phyloP scores from a whole-genome alignment of 192 early-diverging fungal genomes.

The Dispira simplex region DNA sequence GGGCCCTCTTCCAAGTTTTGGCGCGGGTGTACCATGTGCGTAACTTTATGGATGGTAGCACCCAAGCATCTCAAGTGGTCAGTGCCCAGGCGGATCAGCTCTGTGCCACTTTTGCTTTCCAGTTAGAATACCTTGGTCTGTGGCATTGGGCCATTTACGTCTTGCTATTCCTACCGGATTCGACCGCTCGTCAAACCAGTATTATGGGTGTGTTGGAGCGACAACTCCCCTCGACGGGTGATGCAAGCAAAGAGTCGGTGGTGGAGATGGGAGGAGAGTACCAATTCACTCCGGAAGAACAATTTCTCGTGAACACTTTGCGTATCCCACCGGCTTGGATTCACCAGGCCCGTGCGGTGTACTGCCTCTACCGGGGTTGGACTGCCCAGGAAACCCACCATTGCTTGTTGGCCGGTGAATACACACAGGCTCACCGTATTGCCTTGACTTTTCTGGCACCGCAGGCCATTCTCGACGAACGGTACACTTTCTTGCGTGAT shows the following conservation, averaged over 20 bases:
- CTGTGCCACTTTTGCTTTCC: conserved; percentile 39
- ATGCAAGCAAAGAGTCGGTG: too few species aligned
- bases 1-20: conserved; percentile 44
- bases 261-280: conserved; percentile 2
- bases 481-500: background rate
- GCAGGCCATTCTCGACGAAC: conserved; percentile 21
- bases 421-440: conserved; percentile 28
- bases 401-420: conserved; percentile 28
- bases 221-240: conserved; percentile 22
- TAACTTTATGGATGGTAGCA: conserved; percentile 28
- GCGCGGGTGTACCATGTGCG: conserved; percentile 23
- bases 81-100: conserved; percentile 29
- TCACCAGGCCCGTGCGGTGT: conserved; percentile 20
- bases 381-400: conserved; percentile 19
- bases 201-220: conserved; percentile 27
- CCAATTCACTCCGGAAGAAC: background rate
- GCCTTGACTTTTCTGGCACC: conserved; percentile 39
- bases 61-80: conserved; percentile 10
- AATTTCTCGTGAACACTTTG: conserved; percentile 44
- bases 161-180: conserved; percentile 22
- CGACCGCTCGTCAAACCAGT: background rate
- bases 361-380: conserved; percentile 33
- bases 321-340: conserved; percentile 45
- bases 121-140: conserved; percentile 58
- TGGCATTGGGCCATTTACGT: conserved; percentile 82